Conservation (phyloP, 2,329 filamentous ascomycete genomes). For the Paraphoma chrysanthemicola region DNA sequence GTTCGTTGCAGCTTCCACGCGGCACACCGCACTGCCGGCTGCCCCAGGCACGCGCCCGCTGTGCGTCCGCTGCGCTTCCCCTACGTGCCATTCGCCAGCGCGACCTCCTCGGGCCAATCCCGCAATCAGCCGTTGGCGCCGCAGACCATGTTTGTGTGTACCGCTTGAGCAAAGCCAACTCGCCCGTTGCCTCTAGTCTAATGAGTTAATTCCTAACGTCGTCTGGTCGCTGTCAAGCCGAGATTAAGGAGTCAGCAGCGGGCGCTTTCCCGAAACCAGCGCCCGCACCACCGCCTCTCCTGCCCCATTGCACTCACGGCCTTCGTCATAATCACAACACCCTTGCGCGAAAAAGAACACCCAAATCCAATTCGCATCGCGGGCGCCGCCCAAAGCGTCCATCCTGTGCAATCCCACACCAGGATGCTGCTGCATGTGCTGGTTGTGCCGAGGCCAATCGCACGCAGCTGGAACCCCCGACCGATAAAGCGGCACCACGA, state of each 20-base stretch:
- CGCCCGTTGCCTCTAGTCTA: slow-evolving; percentile 34
- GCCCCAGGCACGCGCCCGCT: slow-evolving; percentile 17
- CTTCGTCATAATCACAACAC: slow-evolving; percentile 25
- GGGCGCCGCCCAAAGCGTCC: slow-evolving; percentile 2
- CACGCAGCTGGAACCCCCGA: slow-evolving; percentile 15
- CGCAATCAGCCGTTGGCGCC: slow-evolving; percentile 40
- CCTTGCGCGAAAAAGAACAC: slow-evolving; percentile 21
- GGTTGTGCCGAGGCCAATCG: slow-evolving; percentile 17
- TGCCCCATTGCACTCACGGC: slow-evolving; percentile 18
- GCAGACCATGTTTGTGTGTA: slow-evolving; percentile 9
- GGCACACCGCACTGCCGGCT: slow-evolving; percentile 21
- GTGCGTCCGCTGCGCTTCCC: slow-evolving; percentile 32
- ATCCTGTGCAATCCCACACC: slow-evolving; percentile 10
- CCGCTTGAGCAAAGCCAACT: slow-evolving; percentile 34
- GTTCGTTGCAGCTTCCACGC: slow-evolving; percentile 27
- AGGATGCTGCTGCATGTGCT: slow-evolving; percentile 10
- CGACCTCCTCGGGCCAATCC: slow-evolving; percentile 36
- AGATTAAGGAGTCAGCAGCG: slow-evolving; percentile 48
- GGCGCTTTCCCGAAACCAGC: slow-evolving; percentile 32
- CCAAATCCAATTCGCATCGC: slow-evolving; percentile 2
- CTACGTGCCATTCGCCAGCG: slow-evolving; percentile 33
- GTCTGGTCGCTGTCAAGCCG: slow-evolving; percentile 36
- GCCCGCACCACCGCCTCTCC: slow-evolving; percentile 15
- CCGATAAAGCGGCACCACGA: slow-evolving; percentile 19
- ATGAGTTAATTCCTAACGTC: slow-evolving; percentile 23